Evolutionary conservation across 345 rosid genomes (phyloP).

Genomic region (Murraya koenigii): DNA sequence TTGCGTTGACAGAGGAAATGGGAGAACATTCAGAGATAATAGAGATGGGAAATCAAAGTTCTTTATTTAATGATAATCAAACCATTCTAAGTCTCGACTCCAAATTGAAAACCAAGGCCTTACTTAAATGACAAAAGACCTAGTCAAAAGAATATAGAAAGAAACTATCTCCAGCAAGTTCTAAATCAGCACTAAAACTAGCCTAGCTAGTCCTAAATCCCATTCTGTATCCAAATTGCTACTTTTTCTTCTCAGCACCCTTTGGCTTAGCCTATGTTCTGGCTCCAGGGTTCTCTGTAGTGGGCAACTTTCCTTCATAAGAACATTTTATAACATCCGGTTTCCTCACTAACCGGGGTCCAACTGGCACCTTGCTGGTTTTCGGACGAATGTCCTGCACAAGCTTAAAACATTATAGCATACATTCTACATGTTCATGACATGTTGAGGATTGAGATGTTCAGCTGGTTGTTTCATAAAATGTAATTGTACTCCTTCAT

Average conservation of each 20-base stretch:
- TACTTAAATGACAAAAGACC: too few species aligned
- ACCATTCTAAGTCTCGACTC: neutral
- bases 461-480: too few species aligned
- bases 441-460: too few species aligned
- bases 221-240: neutral
- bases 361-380: conserved; percentile 53
- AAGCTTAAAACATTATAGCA: neutral
- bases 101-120: neutral
- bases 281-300: conserved; percentile 63
- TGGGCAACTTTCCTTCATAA: conserved; percentile 70
- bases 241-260: neutral
- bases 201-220: neutral
- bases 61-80: neutral
- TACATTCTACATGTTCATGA: neutral
- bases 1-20: neutral
- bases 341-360: conserved; percentile 57
- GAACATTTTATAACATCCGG: conserved; percentile 74
- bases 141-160: neutral
- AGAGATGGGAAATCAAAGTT: neutral
- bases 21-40: neutral
- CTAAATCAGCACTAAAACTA: too few species aligned
- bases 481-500: too few species aligned
- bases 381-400: conserved; percentile 82
- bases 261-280: conserved; percentile 23
- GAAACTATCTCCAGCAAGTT: too few species aligned